These are phyloP conservation scores for Heliocybe sulcata DNA, from an alignment of 1,284 basidiomycete genomes.

Conservation along the genomic window DNA sequence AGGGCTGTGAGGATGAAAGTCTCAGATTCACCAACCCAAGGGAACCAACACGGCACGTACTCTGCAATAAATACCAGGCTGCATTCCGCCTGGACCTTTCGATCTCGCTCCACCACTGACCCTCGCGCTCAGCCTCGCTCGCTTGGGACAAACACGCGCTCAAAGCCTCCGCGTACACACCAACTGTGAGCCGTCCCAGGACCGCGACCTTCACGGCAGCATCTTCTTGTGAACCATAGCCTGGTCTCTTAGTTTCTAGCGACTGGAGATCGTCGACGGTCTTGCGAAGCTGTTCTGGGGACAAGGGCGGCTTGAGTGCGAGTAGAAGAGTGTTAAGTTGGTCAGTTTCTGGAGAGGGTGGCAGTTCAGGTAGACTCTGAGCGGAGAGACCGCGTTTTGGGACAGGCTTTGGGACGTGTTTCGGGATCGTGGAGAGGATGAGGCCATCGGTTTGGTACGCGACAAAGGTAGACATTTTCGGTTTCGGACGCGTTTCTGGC, in stretches of 20 bases:
- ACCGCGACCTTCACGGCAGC: slow-evolving; percentile 21
- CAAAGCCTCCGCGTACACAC: slow-evolving; percentile 52
- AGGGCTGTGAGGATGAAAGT: slow-evolving; percentile 34
- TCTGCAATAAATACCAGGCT: slow-evolving; percentile 58
- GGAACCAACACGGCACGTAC: slow-evolving; percentile 30
- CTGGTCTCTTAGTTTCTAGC: slow-evolving; percentile 12
- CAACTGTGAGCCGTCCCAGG: slow-evolving; percentile 40
- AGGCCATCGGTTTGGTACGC: slow-evolving; percentile 1
- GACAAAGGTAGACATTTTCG: slow-evolving; percentile 1
- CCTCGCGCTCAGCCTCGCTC: slow-evolving; percentile 54
- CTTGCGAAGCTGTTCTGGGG: slow-evolving; percentile 10
- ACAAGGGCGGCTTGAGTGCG: slow-evolving; percentile 18
- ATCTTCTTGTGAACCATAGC: slow-evolving; percentile 15
- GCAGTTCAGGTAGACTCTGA: too few relatives aligned
- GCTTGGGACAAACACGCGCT: slow-evolving; percentile 55
- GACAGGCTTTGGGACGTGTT: too few relatives aligned
- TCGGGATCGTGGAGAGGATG: not conserved
- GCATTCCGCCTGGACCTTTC: slow-evolving; percentile 45
- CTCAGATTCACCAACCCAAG: slow-evolving; percentile 1
- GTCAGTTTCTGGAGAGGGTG: slow-evolving; percentile 12
- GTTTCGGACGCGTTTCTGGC: too few relatives aligned
- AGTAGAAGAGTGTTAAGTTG: slow-evolving; percentile 19
- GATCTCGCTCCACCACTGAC: slow-evolving; percentile 71
- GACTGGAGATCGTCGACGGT: slow-evolving; percentile 17
- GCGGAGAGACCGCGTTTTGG: too few relatives aligned